A percentile compares a stretch with the other conserved stretches of the same genome.
These are phyloP conservation scores for Coprinellus micaceus DNA, from an alignment of 768 basidiomycete genomes.

Conservation along the genomic window DNA sequence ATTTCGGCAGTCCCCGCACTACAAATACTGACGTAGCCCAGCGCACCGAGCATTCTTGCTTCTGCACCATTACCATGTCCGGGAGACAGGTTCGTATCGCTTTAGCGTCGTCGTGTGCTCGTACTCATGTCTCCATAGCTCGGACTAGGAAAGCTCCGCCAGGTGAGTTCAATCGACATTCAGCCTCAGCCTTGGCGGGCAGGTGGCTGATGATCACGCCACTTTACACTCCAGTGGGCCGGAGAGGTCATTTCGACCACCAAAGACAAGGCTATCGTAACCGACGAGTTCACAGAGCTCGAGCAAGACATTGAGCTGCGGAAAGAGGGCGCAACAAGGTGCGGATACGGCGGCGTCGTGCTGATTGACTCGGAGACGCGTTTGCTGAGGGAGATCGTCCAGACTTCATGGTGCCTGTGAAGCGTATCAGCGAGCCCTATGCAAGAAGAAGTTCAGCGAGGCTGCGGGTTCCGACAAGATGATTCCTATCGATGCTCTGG, in stretches of 20 bases:
- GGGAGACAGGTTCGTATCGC: conserved; percentile 53
- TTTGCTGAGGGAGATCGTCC: background rate
- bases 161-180: conserved; percentile 45
- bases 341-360: too few species aligned
- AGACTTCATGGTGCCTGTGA: conserved; percentile 74
- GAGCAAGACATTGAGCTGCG: conserved; percentile 84
- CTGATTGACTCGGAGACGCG: background rate
- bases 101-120: background rate
- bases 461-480: conserved; percentile 66
- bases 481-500: conserved; percentile 72
- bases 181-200: conserved; percentile 6
- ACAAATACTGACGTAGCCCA: background rate
- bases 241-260: conserved; percentile 84
- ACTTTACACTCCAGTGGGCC: conserved; percentile 61
- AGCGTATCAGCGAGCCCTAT: conserved; percentile 64
- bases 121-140: conserved; percentile 40
- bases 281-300: conserved; percentile 76
- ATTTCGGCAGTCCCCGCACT: conserved; percentile 1
- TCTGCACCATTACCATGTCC: conserved; percentile 42
- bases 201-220: conserved; percentile 26
- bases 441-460: conserved; percentile 72
- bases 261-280: conserved; percentile 73
- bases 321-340: conserved; percentile 71
- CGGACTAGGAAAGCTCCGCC: conserved; percentile 58
- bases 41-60: background rate